These are phyloP conservation scores for Pilobolus umbonatus DNA, from an alignment of 192 early-diverging fungal species.

Conservation along the genomic window DNA sequence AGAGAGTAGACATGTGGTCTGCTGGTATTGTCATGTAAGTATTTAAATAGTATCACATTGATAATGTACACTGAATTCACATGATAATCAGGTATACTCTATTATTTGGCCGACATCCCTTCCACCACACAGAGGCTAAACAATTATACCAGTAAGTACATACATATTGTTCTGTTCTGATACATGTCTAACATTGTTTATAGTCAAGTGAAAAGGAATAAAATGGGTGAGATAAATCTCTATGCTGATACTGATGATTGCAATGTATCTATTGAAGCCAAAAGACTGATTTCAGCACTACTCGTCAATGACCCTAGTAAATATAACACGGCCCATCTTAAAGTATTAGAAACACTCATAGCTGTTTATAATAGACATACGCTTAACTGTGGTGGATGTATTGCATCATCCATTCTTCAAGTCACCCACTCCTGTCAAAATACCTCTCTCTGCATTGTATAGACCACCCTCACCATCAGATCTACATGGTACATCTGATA, in stretches of 20 bases:
- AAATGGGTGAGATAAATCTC: conserved; percentile 37
- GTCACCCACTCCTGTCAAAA: background rate
- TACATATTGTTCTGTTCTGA: background rate
- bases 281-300: conserved; percentile 62
- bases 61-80: conserved; percentile 24
- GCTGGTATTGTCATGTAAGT: conserved; percentile 86
- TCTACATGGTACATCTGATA: background rate
- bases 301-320: conserved; percentile 61
- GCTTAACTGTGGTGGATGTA: background rate
- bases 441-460: no score
- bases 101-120: conserved; percentile 85
- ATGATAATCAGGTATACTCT: no score
- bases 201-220: conserved; percentile 65
- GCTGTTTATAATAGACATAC: background rate
- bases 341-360: background rate
- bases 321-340: background rate
- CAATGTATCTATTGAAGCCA: conserved; percentile 53
- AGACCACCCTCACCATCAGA: no score
- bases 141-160: conserved; percentile 67
- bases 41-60: background rate
- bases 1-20: conserved; percentile 94
- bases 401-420: background rate
- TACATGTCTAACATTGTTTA: background rate
- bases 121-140: conserved; percentile 74
- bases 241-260: conserved; percentile 53